Evolutionary conservation across 371 early-diverging fungal species (phyloP), one percentile per base, ranked within the genome.

Genomic region (Apophysomyces elegans): DNA sequence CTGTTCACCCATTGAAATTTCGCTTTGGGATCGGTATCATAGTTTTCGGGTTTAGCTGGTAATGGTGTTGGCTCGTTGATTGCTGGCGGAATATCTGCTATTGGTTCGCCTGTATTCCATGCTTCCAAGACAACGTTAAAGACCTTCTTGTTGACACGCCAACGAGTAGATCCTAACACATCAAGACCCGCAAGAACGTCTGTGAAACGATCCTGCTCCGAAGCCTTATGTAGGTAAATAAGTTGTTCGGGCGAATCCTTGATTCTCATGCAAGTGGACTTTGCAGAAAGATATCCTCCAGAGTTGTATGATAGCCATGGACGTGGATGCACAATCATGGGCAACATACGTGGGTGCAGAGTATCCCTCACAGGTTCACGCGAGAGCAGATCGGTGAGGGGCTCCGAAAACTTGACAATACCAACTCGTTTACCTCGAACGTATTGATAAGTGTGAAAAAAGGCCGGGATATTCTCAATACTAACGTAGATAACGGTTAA

Each of bases 321-420:
- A 0, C 89, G 87, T 56, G 99, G 99, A 38, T 89, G 90, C 2
- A 97, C 92, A 47, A 99, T 74, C 99, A 99, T 99, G 21, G 99
- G 99, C 37, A 99, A 80, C 35, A 90, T 74, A 44, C 93, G 89
- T 1, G 97, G 93, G 59, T 88, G 88, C 26, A 92, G 77, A 5
- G 86, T 83, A 37, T 89, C 85, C 13, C 81, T 77, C 26, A 91
- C 74, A 12, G 90, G 85, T 38, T 90, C 90, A 38, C 73, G 74
- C 21, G 88, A 77, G 16, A 97, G 78, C 61, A 93, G 69, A 43
- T 94, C 90, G 1, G 88, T 81, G 44, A 97, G 81, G 5, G 80
- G 79, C 59, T 83, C 85, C 67, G 94, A 88, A 37, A 88, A 81
- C 58, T 78, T 78, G 75, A 98, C 88, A 4, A 95, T 83, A 37